Conservation (phyloP, 2,329 filamentous ascomycete genomes). For the Alternaria triticina region DNA sequence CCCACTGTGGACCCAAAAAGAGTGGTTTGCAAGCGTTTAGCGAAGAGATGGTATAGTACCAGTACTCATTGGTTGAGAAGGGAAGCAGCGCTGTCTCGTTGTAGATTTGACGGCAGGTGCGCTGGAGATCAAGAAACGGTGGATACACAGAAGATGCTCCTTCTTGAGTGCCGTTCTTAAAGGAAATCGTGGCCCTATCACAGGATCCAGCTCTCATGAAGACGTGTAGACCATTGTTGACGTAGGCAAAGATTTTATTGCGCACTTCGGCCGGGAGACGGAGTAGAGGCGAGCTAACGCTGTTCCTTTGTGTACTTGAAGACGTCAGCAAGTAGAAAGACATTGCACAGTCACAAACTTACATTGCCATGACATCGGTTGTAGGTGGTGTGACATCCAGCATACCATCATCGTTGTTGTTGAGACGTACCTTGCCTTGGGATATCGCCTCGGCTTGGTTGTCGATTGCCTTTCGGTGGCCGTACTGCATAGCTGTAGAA, state of each 20-base stretch:
- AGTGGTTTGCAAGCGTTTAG: background rate
- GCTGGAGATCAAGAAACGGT: too few relatives aligned
- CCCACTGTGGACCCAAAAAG: fast-evolving
- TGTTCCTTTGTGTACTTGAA: background rate
- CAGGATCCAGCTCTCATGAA: background rate
- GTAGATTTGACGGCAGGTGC: background rate
- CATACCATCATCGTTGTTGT: background rate
- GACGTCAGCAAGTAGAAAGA: background rate
- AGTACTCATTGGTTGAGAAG: background rate
- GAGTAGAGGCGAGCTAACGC: background rate
- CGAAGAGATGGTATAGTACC: background rate
- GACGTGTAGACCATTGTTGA: background rate
- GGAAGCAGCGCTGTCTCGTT: background rate
- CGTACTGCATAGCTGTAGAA: too few relatives aligned
- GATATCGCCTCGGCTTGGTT: background rate
- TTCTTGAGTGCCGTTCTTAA: background rate
- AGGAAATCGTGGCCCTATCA: too few relatives aligned
- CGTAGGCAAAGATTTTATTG: background rate
- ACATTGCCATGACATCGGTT: background rate
- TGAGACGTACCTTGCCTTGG: background rate
- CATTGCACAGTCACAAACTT: background rate
- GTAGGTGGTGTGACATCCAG: background rate
- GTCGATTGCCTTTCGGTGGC: too few relatives aligned
- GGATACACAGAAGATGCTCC: fast-evolving
- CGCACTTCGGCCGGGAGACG: background rate